phyloP scores from a whole-genome alignment of 2,329 filamentous ascomycete species.

The Atkinsonella hypoxylon region DNA sequence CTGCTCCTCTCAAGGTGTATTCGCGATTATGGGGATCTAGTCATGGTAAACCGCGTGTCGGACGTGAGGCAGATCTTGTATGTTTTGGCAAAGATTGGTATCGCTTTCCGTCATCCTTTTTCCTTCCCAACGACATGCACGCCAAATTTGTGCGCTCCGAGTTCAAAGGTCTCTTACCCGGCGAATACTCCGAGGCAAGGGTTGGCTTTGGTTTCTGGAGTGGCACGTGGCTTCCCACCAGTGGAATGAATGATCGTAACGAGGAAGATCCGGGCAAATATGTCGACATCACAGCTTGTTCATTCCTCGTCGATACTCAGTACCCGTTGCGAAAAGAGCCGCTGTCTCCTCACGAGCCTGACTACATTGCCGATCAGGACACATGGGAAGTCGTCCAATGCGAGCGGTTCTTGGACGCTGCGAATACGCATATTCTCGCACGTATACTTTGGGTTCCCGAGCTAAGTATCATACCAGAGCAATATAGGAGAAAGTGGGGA shows the following conservation, averaged over 20 bases:
- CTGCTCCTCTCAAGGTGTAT: slow-evolving; percentile 65
- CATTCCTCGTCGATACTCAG: slow-evolving; percentile 79
- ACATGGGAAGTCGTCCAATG: slow-evolving; percentile 72
- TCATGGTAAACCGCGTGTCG: slow-evolving; percentile 31
- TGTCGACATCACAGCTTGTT: slow-evolving; percentile 61
- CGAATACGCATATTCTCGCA: slow-evolving; percentile 59
- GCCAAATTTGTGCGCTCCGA: slow-evolving; percentile 87
- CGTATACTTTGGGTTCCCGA: slow-evolving; percentile 76
- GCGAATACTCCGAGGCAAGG: slow-evolving; percentile 70
- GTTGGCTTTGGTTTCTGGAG: slow-evolving; percentile 61
- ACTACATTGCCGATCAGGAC: slow-evolving; percentile 61
- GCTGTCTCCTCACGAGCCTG: slow-evolving; percentile 59
- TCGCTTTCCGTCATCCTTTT: slow-evolving; percentile 87
- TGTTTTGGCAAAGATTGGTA: slow-evolving; percentile 98
- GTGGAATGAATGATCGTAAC: slow-evolving; percentile 87
- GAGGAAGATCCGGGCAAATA: slow-evolving; percentile 82
- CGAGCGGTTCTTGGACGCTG: slow-evolving; percentile 67
- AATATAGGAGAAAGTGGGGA: slow-evolving; percentile 68
- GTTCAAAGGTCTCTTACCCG: slow-evolving; percentile 78
- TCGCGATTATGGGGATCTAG: slow-evolving; percentile 47
- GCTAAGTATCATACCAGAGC: slow-evolving; percentile 53
- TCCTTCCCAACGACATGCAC: slow-evolving; percentile 69
- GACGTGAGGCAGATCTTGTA: slow-evolving; percentile 53
- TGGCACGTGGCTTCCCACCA: slow-evolving; percentile 72
- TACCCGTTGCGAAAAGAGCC: slow-evolving; percentile 45